Percentiles rank a stretch among this genome's conserved stretches.
These are phyloP conservation scores for Epichloe gansuensis DNA, from an alignment of 2,329 filamentous ascomycete genomes.

Conservation along the genomic window DNA sequence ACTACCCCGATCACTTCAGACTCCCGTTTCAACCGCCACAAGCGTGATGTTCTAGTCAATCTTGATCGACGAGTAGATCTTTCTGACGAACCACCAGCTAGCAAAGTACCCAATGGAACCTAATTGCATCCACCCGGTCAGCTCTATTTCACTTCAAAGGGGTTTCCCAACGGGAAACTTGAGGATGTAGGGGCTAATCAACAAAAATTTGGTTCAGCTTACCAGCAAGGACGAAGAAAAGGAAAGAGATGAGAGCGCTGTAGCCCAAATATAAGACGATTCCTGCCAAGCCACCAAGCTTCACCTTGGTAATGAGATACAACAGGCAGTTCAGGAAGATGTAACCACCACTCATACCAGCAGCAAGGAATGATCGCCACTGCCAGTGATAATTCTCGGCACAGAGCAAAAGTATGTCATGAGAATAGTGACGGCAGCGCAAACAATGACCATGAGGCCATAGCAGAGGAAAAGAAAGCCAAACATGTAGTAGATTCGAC, in stretches of 20 bases:
- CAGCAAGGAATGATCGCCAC: constrained; percentile 87
- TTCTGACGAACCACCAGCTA: constrained; percentile 86
- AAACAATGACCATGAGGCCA: constrained; percentile 91
- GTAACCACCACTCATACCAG: constrained; percentile 80
- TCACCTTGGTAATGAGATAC: constrained; percentile 82
- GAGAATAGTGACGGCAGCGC: constrained; percentile 80
- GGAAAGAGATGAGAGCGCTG: constrained; percentile 73
- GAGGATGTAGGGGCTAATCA: background rate
- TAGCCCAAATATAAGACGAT: constrained; percentile 91
- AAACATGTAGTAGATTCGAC: constrained; percentile 99
- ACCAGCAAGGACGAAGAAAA: constrained; percentile 94
- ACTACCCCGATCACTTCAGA: background rate
- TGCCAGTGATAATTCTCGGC: constrained; percentile 99
- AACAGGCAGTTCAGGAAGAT: constrained; percentile 86
- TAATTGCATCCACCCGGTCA: constrained; percentile 23
- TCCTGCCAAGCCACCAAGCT: constrained; percentile 71
- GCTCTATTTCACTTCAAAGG: constrained; percentile 51
- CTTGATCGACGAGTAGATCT: constrained; percentile 97
- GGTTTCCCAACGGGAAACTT: too few species aligned
- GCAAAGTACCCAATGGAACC: constrained; percentile 93
- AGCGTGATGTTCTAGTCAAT: constrained; percentile 53
- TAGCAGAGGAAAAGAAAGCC: constrained; percentile 98
- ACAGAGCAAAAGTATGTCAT: constrained; percentile 95
- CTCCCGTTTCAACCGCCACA: background rate
- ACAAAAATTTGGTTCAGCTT: constrained; percentile 23